Evolutionary conservation across 768 basidiomycete species (phyloP).

Genomic region (Goffeauzyma gilvescens): DNA sequence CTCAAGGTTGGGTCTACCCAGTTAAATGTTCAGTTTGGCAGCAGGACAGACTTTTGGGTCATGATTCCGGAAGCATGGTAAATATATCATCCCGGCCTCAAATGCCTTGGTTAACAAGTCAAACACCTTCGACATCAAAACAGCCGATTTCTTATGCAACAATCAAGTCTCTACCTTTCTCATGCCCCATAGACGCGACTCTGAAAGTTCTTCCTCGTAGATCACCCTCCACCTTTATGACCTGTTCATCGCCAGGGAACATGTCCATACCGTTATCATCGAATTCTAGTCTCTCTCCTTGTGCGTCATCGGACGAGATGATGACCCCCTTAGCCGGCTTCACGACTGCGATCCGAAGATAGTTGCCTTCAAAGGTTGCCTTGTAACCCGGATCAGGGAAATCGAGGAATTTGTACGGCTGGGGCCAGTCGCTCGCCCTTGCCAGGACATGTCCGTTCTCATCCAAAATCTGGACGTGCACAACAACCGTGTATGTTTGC

Average conservation of each 20-base stretch:
- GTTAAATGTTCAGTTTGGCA: no score
- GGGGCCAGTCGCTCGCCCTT: constrained; percentile 9
- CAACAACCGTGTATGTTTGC: constrained; percentile 2
- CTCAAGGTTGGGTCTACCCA: no score
- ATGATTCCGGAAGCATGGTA: no score
- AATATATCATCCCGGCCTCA: no score
- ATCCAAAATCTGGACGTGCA: neutral
- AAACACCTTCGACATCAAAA: no score
- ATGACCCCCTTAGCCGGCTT: no score
- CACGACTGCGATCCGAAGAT: no score
- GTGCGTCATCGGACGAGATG: no score
- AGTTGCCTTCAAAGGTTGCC: no score
- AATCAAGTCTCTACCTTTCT: neutral
- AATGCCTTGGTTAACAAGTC: no score
- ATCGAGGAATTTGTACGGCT: constrained; percentile 14
- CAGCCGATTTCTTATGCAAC: neutral
- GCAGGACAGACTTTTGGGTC: no score
- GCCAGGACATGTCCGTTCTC: neutral
- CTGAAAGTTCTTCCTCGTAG: constrained; percentile 6
- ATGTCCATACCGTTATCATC: constrained; percentile 8
- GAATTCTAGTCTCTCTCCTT: no score
- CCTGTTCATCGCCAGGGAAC: constrained; percentile 8
- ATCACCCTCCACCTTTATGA: constrained; percentile 1
- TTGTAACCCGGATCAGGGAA: constrained; percentile 4
- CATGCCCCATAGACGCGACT: constrained; percentile 3